Evolutionary conservation across 2,329 filamentous ascomycete species (phyloP), one percentile per base, ranked within the genome.

Genomic region (Raffaelea ambrosiae): DNA sequence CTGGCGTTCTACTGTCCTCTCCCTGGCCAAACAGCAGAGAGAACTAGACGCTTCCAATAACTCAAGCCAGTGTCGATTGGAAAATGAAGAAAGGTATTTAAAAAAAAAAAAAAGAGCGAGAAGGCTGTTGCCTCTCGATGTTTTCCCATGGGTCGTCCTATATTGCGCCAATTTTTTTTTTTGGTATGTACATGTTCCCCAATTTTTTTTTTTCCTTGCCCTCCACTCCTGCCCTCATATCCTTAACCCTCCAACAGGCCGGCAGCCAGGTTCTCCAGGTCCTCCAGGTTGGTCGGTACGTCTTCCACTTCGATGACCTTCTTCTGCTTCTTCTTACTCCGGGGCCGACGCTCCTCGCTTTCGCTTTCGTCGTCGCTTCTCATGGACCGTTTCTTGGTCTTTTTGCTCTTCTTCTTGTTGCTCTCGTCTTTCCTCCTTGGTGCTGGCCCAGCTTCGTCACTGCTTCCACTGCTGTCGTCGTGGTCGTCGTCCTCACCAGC

Each of bases 241-340:
- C 5, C 11, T 35, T 53, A 71, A 45, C 63, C 65, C 51, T 78
- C 77, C 61, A 94, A 64, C 63, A 93, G 66, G 3, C 84, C 84
- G 40, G 83, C 77, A 47, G 88, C 88, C 66, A 91, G 66, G 38
- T 82, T 80, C 67, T 91, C 86, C 57, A 89, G 72, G 64, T 90
- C 86, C 63, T 88, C 84, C 57, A 91, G 67, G 39, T 84, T 90
- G 66, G 89, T 83, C 13, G 85, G 86, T 67, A 88, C 82, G 46
- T 81, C 75, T 14, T 73, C 73, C 57, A 79, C 72, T 66, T 78
- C 76, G 59, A 83, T 73, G 42, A 81, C 74, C 66, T 73, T 75
- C 49, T 60, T 44, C 58, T 58, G 8, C 35, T 38, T 38, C 35
- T 73, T 61, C 48, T 69, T 68, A 60, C 66, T 70, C 40, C n/a